Percentiles rank a stretch among this genome's conserved stretches.
Evolutionary conservation across 2,329 filamentous ascomycete species (phyloP).

Genomic region (Gyromitra esculenta): DNA sequence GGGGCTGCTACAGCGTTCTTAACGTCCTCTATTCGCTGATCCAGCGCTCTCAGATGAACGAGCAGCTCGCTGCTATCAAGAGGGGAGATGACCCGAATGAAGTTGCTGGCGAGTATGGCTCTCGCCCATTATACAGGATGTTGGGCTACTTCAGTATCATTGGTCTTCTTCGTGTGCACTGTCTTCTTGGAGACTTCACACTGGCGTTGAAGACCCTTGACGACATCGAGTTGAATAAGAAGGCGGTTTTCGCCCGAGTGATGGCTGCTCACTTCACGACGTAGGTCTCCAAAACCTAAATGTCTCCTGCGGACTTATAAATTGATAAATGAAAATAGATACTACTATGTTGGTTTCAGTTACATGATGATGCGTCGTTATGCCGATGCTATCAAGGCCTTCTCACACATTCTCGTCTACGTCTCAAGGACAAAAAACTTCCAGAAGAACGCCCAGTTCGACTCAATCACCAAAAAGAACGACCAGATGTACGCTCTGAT

Average conservation of each 20-base stretch:
- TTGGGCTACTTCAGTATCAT: constrained; percentile 99
- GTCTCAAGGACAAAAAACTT: constrained; percentile 99
- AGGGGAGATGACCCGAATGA: constrained; percentile 86
- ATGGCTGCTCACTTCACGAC: constrained; percentile 99
- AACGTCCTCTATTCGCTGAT: constrained; percentile 99
- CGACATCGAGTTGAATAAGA: constrained; percentile 99
- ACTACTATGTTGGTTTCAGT: constrained; percentile 99
- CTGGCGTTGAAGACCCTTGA: constrained; percentile 98
- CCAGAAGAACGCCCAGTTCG: constrained; percentile 98
- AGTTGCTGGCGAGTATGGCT: constrained; percentile 94
- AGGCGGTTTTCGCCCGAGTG: constrained; percentile 99
- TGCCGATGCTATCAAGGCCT: constrained; percentile 99
- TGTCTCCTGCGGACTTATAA: background rate
- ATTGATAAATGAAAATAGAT: constrained; percentile 61
- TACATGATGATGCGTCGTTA: constrained; percentile 99
- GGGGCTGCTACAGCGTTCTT: constrained; percentile 99
- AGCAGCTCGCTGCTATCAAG: constrained; percentile 95
- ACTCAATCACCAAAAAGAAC: constrained; percentile 99
- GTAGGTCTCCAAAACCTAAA: constrained; percentile 37
- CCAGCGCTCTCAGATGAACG: constrained; percentile 96
- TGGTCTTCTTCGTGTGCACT: constrained; percentile 93
- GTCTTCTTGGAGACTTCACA: constrained; percentile 95
- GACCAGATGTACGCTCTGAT: constrained; percentile 99
- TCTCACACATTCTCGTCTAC: constrained; percentile 99
- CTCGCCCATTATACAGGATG: constrained; percentile 95